phyloP scores from a whole-genome alignment of 1,284 basidiomycete species.

The Singerocomus inundabilis region DNA sequence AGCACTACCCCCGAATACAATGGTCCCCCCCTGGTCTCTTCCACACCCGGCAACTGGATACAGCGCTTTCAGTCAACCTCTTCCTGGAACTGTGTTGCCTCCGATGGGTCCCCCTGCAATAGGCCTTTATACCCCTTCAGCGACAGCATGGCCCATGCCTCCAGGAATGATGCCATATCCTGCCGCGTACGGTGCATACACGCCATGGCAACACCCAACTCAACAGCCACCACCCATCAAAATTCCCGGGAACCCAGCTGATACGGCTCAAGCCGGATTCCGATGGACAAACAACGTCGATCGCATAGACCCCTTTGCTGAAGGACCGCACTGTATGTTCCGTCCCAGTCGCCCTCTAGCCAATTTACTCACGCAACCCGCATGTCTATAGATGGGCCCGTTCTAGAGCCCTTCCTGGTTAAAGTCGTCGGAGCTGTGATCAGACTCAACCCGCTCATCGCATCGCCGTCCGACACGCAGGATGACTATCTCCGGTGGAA shows the following conservation, averaged over 20 bases:
- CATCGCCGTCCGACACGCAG: conserved; percentile 45
- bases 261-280: conserved; percentile 29
- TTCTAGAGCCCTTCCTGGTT: conserved; percentile 59
- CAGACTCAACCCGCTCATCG: conserved; percentile 60
- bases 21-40: conserved; percentile 17
- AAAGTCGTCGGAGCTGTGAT: conserved; percentile 47
- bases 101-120: conserved; percentile 15
- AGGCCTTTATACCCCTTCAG: conserved; percentile 29
- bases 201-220: conserved; percentile 29
- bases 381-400: conserved; percentile 60
- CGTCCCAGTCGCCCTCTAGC: conserved; percentile 3
- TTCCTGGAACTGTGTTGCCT: conserved; percentile 27
- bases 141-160: conserved; percentile 28
- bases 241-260: conserved; percentile 19
- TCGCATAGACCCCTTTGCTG: conserved; percentile 27
- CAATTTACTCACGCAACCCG: conserved; percentile 12
- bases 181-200: conserved; percentile 23
- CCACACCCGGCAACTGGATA: conserved; percentile 26
- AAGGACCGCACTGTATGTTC: conserved; percentile 35
- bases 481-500: conserved; percentile 67
- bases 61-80: conserved; percentile 31
- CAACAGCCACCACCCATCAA: conserved; percentile 24
- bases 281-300: conserved; percentile 31
- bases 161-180: conserved; percentile 25
- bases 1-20: conserved; percentile 23